These are phyloP conservation scores for Ophiostoma angusticollis DNA, from an alignment of 2,329 filamentous ascomycete genomes.

Conservation along the genomic window DNA sequence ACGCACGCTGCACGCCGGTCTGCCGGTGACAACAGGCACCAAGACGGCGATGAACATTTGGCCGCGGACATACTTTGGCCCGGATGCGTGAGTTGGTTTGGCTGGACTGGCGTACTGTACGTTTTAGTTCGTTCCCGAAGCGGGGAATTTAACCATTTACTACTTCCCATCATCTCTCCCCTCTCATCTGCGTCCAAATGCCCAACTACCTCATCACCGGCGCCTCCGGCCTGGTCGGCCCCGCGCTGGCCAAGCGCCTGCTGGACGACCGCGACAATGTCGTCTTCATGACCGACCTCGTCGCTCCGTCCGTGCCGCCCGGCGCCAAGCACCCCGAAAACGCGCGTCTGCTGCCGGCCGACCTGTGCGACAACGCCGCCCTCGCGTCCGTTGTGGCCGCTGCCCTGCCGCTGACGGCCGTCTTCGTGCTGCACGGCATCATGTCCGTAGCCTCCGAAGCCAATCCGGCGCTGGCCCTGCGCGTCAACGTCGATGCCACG, in stretches of 20 bases:
- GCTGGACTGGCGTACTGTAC: too few relatives aligned
- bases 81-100: constrained; percentile 16
- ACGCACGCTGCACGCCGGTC: constrained; percentile 27
- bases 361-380: constrained; percentile 28
- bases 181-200: constrained; percentile 6
- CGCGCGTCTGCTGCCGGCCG: constrained; percentile 35
- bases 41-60: constrained; percentile 34
- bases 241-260: constrained; percentile 26
- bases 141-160: too few relatives aligned
- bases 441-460: constrained; percentile 53
- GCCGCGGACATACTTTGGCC: constrained; percentile 20
- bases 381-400: constrained; percentile 28
- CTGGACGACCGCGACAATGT: constrained; percentile 27
- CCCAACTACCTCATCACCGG: constrained; percentile 23
- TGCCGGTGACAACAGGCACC: constrained; percentile 24
- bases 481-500: constrained; percentile 49
- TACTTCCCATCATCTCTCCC: neutral
- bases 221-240: constrained; percentile 23
- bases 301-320: constrained; percentile 35
- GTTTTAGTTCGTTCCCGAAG: too few relatives aligned
- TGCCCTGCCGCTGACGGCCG: constrained; percentile 34
- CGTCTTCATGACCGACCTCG: constrained; percentile 39
- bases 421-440: constrained; percentile 54
- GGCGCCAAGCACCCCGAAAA: constrained; percentile 35
- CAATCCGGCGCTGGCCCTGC: constrained; percentile 44